Percentiles rank a stretch among this genome's conserved stretches.
These are phyloP conservation scores for Lunularia cruciata DNA, from an alignment of 225 moss, liverwort and hornwort species.

Conservation along the genomic window DNA sequence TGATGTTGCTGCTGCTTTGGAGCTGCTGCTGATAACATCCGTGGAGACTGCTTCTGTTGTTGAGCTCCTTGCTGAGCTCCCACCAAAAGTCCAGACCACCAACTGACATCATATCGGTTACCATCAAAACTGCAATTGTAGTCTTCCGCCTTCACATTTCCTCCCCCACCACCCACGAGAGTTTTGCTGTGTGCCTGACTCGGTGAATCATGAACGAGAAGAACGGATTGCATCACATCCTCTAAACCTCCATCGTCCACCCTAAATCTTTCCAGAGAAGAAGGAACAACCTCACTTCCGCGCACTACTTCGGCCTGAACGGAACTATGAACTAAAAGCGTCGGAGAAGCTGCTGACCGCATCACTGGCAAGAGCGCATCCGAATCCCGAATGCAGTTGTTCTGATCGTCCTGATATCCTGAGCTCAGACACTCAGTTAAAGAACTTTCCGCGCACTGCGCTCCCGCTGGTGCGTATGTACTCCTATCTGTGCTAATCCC, in stretches of 20 bases:
- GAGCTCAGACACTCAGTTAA: background rate
- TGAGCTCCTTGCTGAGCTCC: background rate
- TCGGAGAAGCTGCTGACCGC: background rate
- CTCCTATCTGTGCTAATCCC: slow-evolving; percentile 28
- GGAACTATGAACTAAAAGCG: slow-evolving; percentile 3
- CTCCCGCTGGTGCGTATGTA: background rate
- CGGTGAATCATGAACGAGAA: background rate
- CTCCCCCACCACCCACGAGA: background rate
- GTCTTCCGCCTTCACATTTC: slow-evolving; percentile 5
- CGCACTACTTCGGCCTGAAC: background rate
- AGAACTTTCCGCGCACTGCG: slow-evolving; percentile 11
- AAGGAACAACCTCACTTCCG: background rate
- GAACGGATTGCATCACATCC: slow-evolving; percentile 4
- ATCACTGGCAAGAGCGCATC: slow-evolving; percentile 6
- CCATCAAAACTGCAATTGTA: background rate
- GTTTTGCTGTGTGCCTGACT: background rate
- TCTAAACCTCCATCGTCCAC: background rate
- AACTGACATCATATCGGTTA: background rate
- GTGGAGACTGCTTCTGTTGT: background rate
- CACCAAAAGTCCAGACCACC: background rate
- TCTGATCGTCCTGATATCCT: slow-evolving; percentile 8
- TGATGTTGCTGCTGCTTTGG: background rate
- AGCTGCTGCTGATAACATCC: background rate
- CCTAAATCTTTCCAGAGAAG: background rate
- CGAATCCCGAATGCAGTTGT: slow-evolving; percentile 1